Percentiles rank a stretch among this genome's conserved stretches.
Conservation (phyloP, 2,329 filamentous ascomycete genomes). For the Chrysosporium keratinophilum region DNA sequence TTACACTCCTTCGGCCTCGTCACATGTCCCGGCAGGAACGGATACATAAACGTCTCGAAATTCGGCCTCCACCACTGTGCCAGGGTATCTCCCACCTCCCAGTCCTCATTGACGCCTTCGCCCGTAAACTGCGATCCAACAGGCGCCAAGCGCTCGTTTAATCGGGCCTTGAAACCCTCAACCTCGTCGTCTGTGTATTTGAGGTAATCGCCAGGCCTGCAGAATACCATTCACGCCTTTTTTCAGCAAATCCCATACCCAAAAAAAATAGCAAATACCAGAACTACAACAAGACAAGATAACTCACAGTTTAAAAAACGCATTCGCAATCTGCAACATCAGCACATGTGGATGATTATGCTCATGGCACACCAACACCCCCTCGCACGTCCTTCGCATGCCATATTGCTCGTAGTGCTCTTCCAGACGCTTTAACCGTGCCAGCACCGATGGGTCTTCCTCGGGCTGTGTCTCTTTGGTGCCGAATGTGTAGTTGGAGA, state of each 20-base stretch:
- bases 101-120: constrained; percentile 82
- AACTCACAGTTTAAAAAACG: constrained; percentile 84
- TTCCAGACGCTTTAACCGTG: constrained; percentile 84
- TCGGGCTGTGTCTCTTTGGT: constrained; percentile 98
- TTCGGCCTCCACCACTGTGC: constrained; percentile 99
- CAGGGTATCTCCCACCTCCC: constrained; percentile 88
- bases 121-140: constrained; percentile 72
- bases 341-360: constrained; percentile 98
- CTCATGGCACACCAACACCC: constrained; percentile 94
- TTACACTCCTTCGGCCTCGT: constrained; percentile 98
- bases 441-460: constrained; percentile 90
- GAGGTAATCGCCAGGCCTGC: constrained; percentile 80
- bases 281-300: background rate
- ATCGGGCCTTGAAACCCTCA: constrained; percentile 81
- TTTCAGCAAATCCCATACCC: background rate
- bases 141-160: constrained; percentile 88
- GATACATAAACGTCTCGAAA: constrained; percentile 99
- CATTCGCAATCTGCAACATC: constrained; percentile 98
- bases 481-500: constrained; percentile 98
- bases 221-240: background rate
- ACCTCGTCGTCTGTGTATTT: constrained; percentile 78
- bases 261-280: background rate
- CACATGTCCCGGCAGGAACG: constrained; percentile 90
- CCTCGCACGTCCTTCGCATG: constrained; percentile 95
- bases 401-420: constrained; percentile 87